Conservation (phyloP, 192 early-diverging fungal species). For the Linnemannia hyalina region DNA sequence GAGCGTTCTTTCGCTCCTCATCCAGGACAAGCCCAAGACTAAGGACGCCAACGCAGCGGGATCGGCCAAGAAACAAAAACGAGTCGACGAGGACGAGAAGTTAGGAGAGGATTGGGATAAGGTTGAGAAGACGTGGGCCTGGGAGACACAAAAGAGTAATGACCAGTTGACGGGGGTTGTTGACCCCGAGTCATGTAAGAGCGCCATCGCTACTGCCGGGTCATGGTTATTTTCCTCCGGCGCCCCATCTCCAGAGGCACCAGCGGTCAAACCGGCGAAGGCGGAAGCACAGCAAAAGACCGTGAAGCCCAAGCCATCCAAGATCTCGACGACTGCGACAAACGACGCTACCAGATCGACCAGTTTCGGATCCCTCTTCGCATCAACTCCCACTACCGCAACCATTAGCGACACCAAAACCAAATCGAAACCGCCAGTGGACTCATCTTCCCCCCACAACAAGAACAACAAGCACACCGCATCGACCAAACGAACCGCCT, state of each 20-base stretch:
- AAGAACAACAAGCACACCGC: neutral
- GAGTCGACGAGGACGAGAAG: constrained; percentile 19
- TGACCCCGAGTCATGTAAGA: constrained; percentile 17
- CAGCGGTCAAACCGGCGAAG: too few species aligned
- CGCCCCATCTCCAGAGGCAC: too few species aligned
- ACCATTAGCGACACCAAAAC: neutral
- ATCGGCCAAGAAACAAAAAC: neutral
- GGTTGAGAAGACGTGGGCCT: constrained; percentile 23
- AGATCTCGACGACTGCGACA: neutral
- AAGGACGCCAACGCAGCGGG: neutral
- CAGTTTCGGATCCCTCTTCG: constrained; percentile 11
- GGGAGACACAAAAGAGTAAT: constrained; percentile 37
- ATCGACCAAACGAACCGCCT: neutral
- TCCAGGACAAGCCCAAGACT: neutral
- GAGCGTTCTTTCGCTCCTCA: neutral
- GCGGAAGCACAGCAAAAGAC: neutral
- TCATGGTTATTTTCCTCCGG: constrained; percentile 16
- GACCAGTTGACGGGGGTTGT: constrained; percentile 38
- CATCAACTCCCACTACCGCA: neutral
- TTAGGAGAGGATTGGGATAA: constrained; percentile 40
- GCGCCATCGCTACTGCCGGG: neutral
- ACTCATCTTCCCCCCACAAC: neutral
- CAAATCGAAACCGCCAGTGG: constrained; percentile 10
- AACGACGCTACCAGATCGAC: neutral
- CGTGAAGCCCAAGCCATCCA: neutral